Conservation (phyloP, 345 rosid genomes). For the Hibiscus mutabilis region DNA sequence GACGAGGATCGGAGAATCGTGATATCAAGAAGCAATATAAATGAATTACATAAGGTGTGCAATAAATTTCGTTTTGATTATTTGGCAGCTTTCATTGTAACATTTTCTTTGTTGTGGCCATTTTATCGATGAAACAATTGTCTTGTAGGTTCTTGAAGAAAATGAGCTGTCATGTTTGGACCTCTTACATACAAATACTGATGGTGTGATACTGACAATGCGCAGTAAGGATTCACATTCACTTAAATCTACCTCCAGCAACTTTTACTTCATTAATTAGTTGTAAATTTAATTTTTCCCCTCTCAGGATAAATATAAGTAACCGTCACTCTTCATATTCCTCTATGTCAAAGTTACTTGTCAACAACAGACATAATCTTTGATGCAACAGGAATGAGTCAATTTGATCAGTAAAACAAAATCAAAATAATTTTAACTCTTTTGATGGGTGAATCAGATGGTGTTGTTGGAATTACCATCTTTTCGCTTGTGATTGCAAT, state of each 20-base stretch:
- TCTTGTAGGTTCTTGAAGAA: slow-evolving; percentile 83
- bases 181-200: slow-evolving; percentile 62
- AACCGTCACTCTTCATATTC: background rate
- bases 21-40: slow-evolving; percentile 73
- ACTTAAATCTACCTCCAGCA: background rate
- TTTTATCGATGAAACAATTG: slow-evolving; percentile 8
- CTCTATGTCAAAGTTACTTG: background rate
- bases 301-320: background rate
- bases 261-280: slow-evolving; percentile 6
- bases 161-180: slow-evolving; percentile 76
- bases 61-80: background rate
- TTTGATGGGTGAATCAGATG: background rate
- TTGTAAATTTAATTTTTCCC: background rate
- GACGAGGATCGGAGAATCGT: slow-evolving; percentile 86
- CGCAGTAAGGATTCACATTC: slow-evolving; percentile 50
- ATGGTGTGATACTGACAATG: slow-evolving; percentile 73
- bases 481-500: slow-evolving; percentile 2
- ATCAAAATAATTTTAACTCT: background rate
- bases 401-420: background rate
- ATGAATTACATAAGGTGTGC: slow-evolving; percentile 72
- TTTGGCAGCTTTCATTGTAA: background rate
- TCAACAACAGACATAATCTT: background rate
- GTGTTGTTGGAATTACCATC: background rate
- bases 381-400: background rate
- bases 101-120: slow-evolving; percentile 6